Evolutionary conservation across 2,329 filamentous ascomycete species (phyloP).

Genomic region (Sclerotinia glacialis): DNA sequence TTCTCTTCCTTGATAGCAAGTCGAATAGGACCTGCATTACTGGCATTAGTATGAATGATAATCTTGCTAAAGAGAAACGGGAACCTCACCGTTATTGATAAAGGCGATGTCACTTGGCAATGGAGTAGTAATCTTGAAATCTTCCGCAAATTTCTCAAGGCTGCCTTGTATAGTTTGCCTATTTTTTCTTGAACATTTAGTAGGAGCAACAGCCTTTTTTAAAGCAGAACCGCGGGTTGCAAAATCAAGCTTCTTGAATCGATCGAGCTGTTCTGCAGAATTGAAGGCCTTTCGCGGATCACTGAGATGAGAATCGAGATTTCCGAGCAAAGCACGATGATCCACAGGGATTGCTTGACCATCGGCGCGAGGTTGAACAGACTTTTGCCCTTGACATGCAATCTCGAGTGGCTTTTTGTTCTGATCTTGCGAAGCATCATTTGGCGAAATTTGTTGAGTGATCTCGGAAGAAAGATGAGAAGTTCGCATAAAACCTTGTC

Average conservation of each 20-base stretch:
- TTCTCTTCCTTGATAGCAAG: not conserved
- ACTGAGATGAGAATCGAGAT: no score
- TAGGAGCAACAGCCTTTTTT: not conserved
- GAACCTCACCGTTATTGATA: constrained; percentile 1
- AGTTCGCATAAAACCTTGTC: not conserved
- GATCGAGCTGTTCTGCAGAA: not conserved
- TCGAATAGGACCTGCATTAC: not conserved
- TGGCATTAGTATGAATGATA: not conserved
- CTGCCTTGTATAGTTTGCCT: not conserved
- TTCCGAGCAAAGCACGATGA: not conserved
- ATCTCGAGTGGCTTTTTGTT: not conserved
- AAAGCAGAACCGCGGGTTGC: not conserved
- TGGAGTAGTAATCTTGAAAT: not conserved
- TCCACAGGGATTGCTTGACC: not conserved
- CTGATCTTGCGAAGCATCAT: no score
- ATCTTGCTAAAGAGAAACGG: not conserved
- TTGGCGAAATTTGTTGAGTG: not conserved
- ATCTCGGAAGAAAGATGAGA: not conserved
- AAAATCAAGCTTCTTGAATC: not conserved
- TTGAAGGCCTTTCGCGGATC: not conserved
- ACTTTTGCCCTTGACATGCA: not conserved
- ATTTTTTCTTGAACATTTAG: not conserved
- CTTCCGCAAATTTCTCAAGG: not conserved
- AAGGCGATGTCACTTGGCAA: not conserved
- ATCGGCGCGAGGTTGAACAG: not conserved